These are phyloP conservation scores for Calonectria pseudoturangicola DNA, from an alignment of 2,329 filamentous ascomycete genomes.

Conservation along the genomic window DNA sequence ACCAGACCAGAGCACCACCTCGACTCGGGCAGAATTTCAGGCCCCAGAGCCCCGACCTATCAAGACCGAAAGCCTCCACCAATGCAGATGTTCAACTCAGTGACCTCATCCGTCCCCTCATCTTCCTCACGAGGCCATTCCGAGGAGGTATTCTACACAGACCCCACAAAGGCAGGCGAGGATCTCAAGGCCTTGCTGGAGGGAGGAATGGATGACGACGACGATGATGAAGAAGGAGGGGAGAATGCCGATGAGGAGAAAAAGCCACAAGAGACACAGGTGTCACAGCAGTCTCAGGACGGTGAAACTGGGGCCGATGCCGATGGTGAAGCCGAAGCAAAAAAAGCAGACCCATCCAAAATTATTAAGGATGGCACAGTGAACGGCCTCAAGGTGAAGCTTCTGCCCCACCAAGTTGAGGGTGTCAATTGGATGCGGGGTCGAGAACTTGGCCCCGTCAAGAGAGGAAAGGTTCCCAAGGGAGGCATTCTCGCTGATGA, in stretches of 20 bases:
- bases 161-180: slow-evolving; percentile 81
- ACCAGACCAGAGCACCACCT: slow-evolving; percentile 75
- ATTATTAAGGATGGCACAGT: slow-evolving; percentile 71
- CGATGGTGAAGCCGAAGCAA: slow-evolving; percentile 21
- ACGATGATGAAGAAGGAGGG: slow-evolving; percentile 67
- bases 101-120: slow-evolving; percentile 62
- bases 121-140: slow-evolving; percentile 50
- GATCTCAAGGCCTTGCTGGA: slow-evolving; percentile 90
- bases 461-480: slow-evolving; percentile 87
- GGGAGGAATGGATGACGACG: slow-evolving; percentile 85
- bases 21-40: slow-evolving; percentile 66
- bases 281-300: slow-evolving; percentile 31
- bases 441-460: slow-evolving; percentile 90
- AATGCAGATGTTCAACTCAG: slow-evolving; percentile 71
- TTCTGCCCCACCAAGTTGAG: slow-evolving; percentile 95
- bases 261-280: slow-evolving; percentile 51
- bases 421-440: slow-evolving; percentile 97
- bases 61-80: slow-evolving; percentile 68
- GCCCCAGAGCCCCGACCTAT: slow-evolving; percentile 68
- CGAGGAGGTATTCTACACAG: slow-evolving; percentile 78
- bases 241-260: neutral
- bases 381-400: slow-evolving; percentile 88
- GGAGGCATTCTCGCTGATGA: slow-evolving; percentile 97
- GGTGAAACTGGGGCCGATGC: slow-evolving; percentile 43
- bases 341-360: slow-evolving; percentile 52